These are phyloP conservation scores for Neurospora africana DNA, from an alignment of 495 filamentous ascomycete species.

Conservation along the genomic window DNA sequence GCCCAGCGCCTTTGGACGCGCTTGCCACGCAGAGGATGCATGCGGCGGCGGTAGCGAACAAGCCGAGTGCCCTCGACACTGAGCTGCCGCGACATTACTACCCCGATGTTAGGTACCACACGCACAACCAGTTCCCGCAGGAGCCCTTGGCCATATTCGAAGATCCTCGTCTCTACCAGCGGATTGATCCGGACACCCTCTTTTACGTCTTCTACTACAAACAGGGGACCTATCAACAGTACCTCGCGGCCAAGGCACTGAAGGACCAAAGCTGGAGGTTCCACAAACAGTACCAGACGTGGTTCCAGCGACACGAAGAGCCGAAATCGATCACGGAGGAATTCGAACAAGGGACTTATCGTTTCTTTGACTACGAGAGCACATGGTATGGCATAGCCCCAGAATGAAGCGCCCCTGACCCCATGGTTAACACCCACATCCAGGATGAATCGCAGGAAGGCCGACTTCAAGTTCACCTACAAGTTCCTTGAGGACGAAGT, in stretches of 20 bases:
- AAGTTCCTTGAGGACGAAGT: constrained; percentile 48
- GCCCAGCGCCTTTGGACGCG: constrained; percentile 44
- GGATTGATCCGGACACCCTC: constrained; percentile 90
- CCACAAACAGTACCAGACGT: constrained; percentile 98
- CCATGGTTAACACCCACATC: constrained; percentile 1
- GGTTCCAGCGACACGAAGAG: constrained; percentile 98
- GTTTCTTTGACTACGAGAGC: constrained; percentile 99
- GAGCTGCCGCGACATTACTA: constrained; percentile 75
- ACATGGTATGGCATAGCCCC: constrained; percentile 58
- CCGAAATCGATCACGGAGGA: constrained; percentile 97
- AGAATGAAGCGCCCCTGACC: constrained; percentile 22
- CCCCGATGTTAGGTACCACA: constrained; percentile 67
- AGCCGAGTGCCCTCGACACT: constrained; percentile 66
- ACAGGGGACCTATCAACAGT: constrained; percentile 91
- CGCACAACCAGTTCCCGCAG: constrained; percentile 79
- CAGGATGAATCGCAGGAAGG: constrained; percentile 99
- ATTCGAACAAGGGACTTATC: constrained; percentile 95
- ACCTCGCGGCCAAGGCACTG: constrained; percentile 86
- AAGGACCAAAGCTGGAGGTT: constrained; percentile 98
- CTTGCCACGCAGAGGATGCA: constrained; percentile 64
- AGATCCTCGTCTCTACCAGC: constrained; percentile 73
- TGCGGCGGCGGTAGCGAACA: constrained; percentile 53
- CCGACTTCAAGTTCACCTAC: constrained; percentile 96
- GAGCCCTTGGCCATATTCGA: constrained; percentile 84
- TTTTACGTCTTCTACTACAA: constrained; percentile 99